Conservation (phyloP, 768 basidiomycete species). For the Leccinum imitatum region DNA sequence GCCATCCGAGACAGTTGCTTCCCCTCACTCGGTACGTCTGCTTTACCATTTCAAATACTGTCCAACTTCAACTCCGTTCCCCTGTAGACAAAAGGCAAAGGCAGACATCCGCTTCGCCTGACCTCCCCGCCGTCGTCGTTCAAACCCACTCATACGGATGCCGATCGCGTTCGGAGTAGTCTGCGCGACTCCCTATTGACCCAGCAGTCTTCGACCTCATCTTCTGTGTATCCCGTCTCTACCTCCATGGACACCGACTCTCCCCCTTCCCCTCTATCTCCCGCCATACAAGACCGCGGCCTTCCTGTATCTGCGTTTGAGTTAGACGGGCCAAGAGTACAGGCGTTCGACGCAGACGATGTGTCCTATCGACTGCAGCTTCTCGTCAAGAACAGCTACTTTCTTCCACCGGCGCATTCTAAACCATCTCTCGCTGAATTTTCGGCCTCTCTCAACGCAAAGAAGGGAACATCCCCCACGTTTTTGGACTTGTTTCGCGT, state of each 20-base stretch:
- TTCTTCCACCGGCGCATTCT: conserved; percentile 82
- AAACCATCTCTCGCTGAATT: conserved; percentile 75
- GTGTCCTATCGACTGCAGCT: conserved; percentile 82
- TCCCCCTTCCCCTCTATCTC: conserved; percentile 59
- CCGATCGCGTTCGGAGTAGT: conserved; percentile 50
- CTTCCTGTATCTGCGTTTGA: conserved; percentile 47
- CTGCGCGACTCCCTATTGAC: conserved; percentile 56
- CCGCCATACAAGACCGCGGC: conserved; percentile 42
- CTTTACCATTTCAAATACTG: conserved; percentile 10
- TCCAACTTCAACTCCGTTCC: conserved; percentile 17
- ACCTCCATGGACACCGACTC: conserved; percentile 68
- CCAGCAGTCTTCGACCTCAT: conserved; percentile 65
- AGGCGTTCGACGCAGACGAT: conserved; percentile 68
- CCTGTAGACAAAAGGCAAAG: conserved; percentile 34
- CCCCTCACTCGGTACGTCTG: conserved; percentile 23
- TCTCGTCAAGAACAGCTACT: conserved; percentile 85
- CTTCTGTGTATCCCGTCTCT: conserved; percentile 76
- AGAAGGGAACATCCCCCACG: conserved; percentile 47
- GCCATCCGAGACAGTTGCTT: conserved; percentile 13
- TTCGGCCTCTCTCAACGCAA: conserved; percentile 36
- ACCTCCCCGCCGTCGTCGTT: conserved; percentile 37
- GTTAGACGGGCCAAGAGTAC: conserved; percentile 47
- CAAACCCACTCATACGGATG: conserved; percentile 26
- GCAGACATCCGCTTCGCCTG: conserved; percentile 36
- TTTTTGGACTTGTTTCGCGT: conserved; percentile 75